phyloP scores from a whole-genome alignment of 1,284 basidiomycete species.

The Ceratobasidium theobromae region DNA sequence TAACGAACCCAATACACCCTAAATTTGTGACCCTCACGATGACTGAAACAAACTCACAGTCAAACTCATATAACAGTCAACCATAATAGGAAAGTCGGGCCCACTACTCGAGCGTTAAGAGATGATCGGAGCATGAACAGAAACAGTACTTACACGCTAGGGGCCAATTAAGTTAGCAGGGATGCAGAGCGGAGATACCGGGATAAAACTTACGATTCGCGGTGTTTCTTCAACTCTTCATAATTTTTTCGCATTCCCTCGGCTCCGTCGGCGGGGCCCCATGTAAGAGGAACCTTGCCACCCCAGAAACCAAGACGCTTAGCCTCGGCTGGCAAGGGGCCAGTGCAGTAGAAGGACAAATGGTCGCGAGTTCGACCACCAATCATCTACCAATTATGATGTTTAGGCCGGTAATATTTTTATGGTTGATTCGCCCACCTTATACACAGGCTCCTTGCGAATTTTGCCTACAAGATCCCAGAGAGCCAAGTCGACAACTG shows the following conservation, averaged over 20 bases:
- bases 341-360: constrained; percentile 54
- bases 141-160: constrained; percentile 11
- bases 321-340: constrained; percentile 49
- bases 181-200: neutral
- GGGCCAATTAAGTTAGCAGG: neutral
- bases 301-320: constrained; percentile 56
- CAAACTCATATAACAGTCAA: constrained; percentile 54
- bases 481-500: constrained; percentile 48
- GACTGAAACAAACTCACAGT: constrained; percentile 38
- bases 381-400: constrained; percentile 43
- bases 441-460: constrained; percentile 55
- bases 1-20: neutral
- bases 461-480: constrained; percentile 58
- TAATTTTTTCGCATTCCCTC: constrained; percentile 53
- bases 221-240: constrained; percentile 49
- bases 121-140: neutral
- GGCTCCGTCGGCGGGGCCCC: constrained; percentile 50
- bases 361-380: constrained; percentile 53
- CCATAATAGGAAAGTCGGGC: constrained; percentile 52
- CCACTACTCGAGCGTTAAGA: constrained; percentile 32
- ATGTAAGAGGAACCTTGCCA: constrained; percentile 52
- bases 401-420: constrained; percentile 46
- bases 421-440: constrained; percentile 50
- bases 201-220: constrained; percentile 44
- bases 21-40: neutral